phyloP scores from a whole-genome alignment of 768 basidiomycete species.

The Pleurotus pulmonarius region DNA sequence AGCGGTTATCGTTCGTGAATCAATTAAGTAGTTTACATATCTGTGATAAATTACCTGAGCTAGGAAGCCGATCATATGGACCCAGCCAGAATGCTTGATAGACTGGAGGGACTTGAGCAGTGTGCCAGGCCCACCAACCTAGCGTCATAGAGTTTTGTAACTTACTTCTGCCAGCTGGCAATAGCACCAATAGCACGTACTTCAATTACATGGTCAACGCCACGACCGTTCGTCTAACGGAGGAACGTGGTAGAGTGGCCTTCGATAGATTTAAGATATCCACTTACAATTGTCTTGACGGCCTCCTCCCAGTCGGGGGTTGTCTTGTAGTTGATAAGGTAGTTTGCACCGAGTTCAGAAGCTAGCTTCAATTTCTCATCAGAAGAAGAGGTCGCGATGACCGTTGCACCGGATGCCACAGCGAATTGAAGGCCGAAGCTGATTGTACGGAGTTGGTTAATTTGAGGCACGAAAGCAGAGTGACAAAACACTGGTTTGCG shows the following conservation, averaged over 20 bases:
- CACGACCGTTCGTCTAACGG: constrained; percentile 30
- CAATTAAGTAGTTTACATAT: neutral
- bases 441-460: neutral
- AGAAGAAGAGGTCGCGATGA: constrained; percentile 66
- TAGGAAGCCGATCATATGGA: constrained; percentile 52
- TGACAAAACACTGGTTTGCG: constrained; percentile 3
- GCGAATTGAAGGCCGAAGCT: constrained; percentile 61
- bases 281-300: constrained; percentile 34
- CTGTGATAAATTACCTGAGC: constrained; percentile 25
- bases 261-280: constrained; percentile 9
- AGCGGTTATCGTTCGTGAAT: constrained; percentile 4
- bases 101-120: constrained; percentile 39
- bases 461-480: too few species aligned
- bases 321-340: constrained; percentile 61
- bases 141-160: constrained; percentile 19
- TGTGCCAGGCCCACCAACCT: constrained; percentile 56
- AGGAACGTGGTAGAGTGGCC: neutral
- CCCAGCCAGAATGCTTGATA: constrained; percentile 34
- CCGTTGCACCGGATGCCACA: constrained; percentile 55
- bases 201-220: constrained; percentile 37
- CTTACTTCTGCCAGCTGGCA: constrained; percentile 14
- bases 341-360: constrained; percentile 44
- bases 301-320: constrained; percentile 56
- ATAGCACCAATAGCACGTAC: constrained; percentile 11
- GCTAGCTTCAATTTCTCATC: constrained; percentile 57